phyloP scores from a whole-genome alignment of 108 stramenopile genomes.

The Nannochloropsis gaditana region DNA sequence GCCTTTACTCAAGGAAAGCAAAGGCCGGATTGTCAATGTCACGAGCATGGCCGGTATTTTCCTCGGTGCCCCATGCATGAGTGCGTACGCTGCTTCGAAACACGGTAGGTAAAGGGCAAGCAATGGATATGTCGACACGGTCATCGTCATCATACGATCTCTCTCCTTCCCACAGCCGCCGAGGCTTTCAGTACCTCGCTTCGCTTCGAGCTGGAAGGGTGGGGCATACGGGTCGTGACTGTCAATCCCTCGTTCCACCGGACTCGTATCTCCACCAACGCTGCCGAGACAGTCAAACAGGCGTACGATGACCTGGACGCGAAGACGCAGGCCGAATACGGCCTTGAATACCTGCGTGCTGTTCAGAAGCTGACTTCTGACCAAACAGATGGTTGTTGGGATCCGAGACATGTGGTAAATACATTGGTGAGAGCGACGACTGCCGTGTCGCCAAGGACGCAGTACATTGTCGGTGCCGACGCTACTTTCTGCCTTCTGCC shows the following conservation, averaged over 20 bases:
- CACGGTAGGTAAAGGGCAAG: background rate
- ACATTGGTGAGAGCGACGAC: background rate
- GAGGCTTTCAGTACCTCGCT: background rate
- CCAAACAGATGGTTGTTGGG: conserved; percentile 16
- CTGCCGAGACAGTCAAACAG: background rate
- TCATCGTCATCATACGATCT: background rate
- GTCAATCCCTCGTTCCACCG: background rate
- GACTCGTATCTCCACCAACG: background rate
- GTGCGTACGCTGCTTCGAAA: conserved; percentile 1
- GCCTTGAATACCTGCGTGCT: background rate
- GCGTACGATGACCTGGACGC: background rate
- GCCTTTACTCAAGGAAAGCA: background rate
- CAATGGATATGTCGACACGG: background rate
- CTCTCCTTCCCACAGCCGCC: background rate
- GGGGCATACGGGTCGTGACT: background rate
- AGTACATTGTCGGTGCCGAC: conserved; percentile 1
- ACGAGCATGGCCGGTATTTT: conserved; percentile 9
- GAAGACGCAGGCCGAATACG: background rate
- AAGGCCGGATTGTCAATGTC: conserved; percentile 3
- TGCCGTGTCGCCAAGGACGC: background rate
- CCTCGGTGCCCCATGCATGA: conserved; percentile 1
- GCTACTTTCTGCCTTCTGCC: conserved; percentile 14
- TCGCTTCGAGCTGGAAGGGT: background rate
- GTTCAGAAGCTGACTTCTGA: background rate
- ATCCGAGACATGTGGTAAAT: background rate